These are phyloP conservation scores for Nemophila menziesii DNA, from an alignment of 257 asterid genomes.

Conservation along the genomic window DNA sequence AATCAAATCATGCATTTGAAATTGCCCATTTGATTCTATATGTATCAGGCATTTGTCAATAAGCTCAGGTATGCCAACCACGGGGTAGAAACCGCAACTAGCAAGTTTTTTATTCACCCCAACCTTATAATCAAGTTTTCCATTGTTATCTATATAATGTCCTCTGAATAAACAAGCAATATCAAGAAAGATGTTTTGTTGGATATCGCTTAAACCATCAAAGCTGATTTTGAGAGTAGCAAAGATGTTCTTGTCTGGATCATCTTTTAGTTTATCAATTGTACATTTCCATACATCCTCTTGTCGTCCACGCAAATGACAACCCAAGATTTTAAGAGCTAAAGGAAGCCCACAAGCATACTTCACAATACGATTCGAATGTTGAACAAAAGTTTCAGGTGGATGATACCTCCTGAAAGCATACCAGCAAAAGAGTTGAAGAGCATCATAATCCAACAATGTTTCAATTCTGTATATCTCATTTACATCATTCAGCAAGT, in stretches of 20 bases:
- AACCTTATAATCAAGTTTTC: neutral
- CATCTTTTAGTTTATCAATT: neutral
- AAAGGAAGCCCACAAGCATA: constrained; percentile 7
- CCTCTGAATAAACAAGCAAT: neutral
- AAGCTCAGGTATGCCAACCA: neutral
- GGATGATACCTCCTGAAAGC: neutral
- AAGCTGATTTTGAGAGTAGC: neutral
- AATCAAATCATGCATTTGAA: constrained; percentile 1
- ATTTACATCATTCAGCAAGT: neutral
- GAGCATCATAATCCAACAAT: neutral
- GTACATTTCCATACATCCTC: neutral
- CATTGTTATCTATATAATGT: too few species aligned
- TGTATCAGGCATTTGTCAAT: neutral
- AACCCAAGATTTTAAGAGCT: constrained; percentile 1
- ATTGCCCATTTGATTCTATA: neutral
- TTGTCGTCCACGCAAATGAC: neutral
- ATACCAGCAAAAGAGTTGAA: neutral
- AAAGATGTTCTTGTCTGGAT: neutral
- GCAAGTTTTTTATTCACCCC: neutral
- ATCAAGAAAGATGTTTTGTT: neutral
- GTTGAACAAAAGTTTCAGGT: neutral
- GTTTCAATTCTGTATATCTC: neutral
- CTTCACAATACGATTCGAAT: neutral
- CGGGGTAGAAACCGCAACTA: neutral
- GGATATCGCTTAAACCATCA: neutral